Evolutionary conservation across 805 yeast species (phyloP), one percentile per base, ranked within the genome.

Genomic region (Candida nonsorbophila): DNA sequence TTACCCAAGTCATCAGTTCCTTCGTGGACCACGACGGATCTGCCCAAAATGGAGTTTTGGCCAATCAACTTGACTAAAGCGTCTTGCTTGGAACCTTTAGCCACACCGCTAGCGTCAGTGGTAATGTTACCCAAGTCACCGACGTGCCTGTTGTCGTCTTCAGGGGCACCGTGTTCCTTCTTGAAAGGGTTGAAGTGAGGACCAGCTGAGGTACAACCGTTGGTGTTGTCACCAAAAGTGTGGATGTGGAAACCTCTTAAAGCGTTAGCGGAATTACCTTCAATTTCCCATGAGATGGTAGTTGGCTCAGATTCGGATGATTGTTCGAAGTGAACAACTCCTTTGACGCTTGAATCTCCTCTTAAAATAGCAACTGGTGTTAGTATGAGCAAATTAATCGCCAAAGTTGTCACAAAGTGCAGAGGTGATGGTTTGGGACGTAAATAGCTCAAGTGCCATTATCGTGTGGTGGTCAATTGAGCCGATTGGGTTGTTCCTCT

Each of bases 191-290:
- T 65, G 77, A 86, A 87, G 69, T 88, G 97, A 36, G 96, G 95
- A 55, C 97, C 97, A 32, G 97, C 96, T 44, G 95, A 84, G 37
- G 95, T 90, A 71, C 98, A 92, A 45, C 98, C 98, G 62, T 92
- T 92, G 67, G 98, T 86, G 79, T 85, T 86, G 72, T 92, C 98
- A 69, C 98, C 98, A 53, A 92, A 92, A 57, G 85, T 82, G 67
- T 92, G 98, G 56, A 92, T 69, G 74, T 92, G 98, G 95, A 92
- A 90, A 30, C 98, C 98, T 66, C 95, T 80, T 57, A 73, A 67
- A 29, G 95, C 90, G 52, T 84, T 81, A 38, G 97, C 69, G 44
- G 77, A 79, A 65, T 87, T 85, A 59, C 98, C 98, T 34, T 76
- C 52, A 55, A 92, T 84, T 51, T 90, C 94, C 79, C 86, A 92